Evolutionary conservation across 441 rosid species (phyloP), one percentile per base, ranked within the genome.

Genomic region (Populus hybrid): DNA sequence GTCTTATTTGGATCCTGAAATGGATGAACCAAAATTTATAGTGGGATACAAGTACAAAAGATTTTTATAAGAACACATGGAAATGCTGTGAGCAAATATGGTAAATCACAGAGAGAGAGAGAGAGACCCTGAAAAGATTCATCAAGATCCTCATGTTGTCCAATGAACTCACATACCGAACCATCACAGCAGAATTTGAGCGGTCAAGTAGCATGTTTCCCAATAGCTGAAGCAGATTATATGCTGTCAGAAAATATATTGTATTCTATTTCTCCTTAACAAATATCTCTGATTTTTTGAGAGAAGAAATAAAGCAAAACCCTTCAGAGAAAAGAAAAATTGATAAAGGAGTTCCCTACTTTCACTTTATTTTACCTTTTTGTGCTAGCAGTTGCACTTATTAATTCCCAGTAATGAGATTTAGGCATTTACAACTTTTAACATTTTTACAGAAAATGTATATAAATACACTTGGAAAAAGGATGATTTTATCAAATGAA

Each of bases 121-220:
- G 31, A 29, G 31, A 29, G 31, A 29, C 31, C 31, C 94, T 89
- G 23, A 93, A 86, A 64, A 95, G 97, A 78, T 91, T 95, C 98
- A 95, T 95, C 84, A 93, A 81, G 72, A 95, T 88, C 78, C 92
- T 89, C 93, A 93, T 73, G 81, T 95, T 87, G 70, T 91, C 91
- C 82, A 86, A 75, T 36, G 96, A 92, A 79, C 93, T 92, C 78
- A 93, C 97, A 26, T 95, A 95, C 61, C 87, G 92, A 4, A 87
- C 73, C 99, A 95, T 95, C 79, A 92, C 88, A 53, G 81, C 80
- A 3, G 93, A 78, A 83, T 95, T 95, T 50, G 94, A 87, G 18
- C 97, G 92, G 71, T 95, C 97, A 80, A 95, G 86, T 79, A 93
- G 78, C 82, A 95, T 88, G 69, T 92, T 93, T 65, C 93, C 97